A percentile compares a stretch with the other conserved stretches of the same genome.
Evolutionary conservation across 2,329 filamentous ascomycete genomes (phyloP).

Genomic region (Falciphora oryzae): DNA sequence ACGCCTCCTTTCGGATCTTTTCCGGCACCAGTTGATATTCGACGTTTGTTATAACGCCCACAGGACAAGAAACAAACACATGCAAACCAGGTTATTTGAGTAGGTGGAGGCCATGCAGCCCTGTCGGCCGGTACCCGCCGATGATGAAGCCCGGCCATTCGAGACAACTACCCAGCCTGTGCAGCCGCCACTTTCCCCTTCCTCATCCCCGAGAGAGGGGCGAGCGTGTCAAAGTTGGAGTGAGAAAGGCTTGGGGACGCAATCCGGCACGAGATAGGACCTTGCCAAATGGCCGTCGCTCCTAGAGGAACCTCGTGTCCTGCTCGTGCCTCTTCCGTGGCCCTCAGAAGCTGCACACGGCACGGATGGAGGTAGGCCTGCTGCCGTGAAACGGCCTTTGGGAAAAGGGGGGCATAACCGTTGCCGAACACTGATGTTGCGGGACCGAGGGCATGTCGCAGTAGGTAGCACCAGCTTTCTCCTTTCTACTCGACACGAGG

Average conservation of each 20-base stretch:
- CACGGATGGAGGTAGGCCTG: neutral
- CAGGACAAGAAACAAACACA: too few species aligned
- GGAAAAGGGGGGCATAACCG: too few species aligned
- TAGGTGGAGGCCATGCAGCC: constrained; percentile 4
- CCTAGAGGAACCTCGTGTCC: neutral
- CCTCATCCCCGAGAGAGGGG: neutral
- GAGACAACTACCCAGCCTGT: neutral
- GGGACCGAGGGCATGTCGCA: too few species aligned
- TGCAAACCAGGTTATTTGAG: too few species aligned
- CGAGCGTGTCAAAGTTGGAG: too few species aligned
- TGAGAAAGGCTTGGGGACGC: neutral
- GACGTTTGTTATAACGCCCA: neutral
- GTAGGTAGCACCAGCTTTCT: too few species aligned
- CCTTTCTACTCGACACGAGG: too few species aligned
- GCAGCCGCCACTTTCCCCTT: neutral
- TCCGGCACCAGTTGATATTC: neutral
- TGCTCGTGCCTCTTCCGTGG: neutral
- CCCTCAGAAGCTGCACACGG: neutral
- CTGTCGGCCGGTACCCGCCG: neutral
- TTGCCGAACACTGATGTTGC: neutral
- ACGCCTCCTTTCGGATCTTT: neutral
- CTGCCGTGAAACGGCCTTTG: neutral
- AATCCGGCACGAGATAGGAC: too few species aligned
- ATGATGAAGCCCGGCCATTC: neutral
- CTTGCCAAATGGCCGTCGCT: too few species aligned